Conservation (phyloP, 768 basidiomycete genomes). For the Tricholoma hemisulphureum region DNA sequence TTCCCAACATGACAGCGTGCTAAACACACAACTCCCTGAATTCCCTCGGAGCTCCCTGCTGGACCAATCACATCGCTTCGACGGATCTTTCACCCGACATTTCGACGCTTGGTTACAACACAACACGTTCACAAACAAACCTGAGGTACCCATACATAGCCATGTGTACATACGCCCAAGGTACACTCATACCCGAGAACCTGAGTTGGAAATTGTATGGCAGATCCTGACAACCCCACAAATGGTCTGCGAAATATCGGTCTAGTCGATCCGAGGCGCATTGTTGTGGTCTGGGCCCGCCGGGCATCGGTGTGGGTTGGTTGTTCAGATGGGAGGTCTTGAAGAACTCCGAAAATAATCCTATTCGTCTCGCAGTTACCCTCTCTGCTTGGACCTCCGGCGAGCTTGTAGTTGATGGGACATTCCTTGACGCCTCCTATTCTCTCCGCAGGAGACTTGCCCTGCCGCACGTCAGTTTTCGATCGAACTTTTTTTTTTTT, state of each 20-base stretch:
- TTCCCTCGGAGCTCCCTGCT: not conserved
- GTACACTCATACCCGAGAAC: not conserved
- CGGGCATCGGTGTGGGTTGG: too few relatives aligned
- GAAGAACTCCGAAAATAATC: too few relatives aligned
- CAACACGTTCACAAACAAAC: not conserved
- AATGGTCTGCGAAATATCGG: not conserved
- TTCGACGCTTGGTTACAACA: not conserved
- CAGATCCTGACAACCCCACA: constrained; percentile 4
- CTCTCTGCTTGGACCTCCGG: too few relatives aligned
- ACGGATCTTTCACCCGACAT: not conserved
- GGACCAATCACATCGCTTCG: not conserved
- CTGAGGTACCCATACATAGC: not conserved
- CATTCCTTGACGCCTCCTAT: too few relatives aligned
- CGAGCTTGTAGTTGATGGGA: too few relatives aligned
- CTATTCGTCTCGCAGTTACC: too few relatives aligned
- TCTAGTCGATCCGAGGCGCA: not conserved
- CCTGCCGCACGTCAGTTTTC: too few relatives aligned
- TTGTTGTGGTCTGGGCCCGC: too few relatives aligned
- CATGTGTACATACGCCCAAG: not conserved
- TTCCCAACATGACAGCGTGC: not conserved
- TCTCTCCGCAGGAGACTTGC: too few relatives aligned
- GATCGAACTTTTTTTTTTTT: too few relatives aligned
- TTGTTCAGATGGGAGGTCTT: too few relatives aligned
- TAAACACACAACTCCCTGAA: not conserved
- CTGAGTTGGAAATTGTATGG: not conserved